Conservation (phyloP, 805 yeast species). For the Pichia eremophila region DNA sequence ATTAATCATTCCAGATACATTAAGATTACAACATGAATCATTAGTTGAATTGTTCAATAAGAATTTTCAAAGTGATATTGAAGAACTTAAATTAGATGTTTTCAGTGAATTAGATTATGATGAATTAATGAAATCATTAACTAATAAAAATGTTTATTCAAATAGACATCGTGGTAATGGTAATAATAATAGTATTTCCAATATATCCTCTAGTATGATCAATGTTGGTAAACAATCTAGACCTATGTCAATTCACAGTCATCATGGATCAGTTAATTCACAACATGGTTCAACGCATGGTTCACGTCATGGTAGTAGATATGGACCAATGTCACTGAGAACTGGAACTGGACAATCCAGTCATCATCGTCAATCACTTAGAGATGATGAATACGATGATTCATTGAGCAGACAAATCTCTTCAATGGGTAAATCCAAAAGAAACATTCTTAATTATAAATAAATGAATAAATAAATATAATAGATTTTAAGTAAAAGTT, state of each 20-base stretch:
- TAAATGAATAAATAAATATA: background rate
- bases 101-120: conserved; percentile 13
- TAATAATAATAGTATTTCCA: conserved; percentile 3
- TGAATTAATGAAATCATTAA: conserved; percentile 11
- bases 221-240: background rate
- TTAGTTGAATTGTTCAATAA: conserved; percentile 52
- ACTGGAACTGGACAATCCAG: background rate
- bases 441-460: background rate
- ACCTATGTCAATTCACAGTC: background rate
- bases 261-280: background rate
- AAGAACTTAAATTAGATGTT: conserved; percentile 27
- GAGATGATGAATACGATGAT: background rate
- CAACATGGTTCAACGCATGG: background rate
- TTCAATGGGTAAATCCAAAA: background rate
- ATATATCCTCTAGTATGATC: background rate
- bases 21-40: conserved; percentile 59
- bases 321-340: background rate
- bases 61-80: conserved; percentile 63
- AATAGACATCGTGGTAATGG: background rate
- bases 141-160: conserved; percentile 11
- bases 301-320: conserved; percentile 2
- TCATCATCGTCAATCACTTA: background rate
- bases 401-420: background rate
- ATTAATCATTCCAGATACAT: conserved; percentile 42
- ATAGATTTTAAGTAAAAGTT: no score